These are phyloP conservation scores for Mallotus japonicus DNA, from an alignment of 441 rosid species.

Conservation along the genomic window DNA sequence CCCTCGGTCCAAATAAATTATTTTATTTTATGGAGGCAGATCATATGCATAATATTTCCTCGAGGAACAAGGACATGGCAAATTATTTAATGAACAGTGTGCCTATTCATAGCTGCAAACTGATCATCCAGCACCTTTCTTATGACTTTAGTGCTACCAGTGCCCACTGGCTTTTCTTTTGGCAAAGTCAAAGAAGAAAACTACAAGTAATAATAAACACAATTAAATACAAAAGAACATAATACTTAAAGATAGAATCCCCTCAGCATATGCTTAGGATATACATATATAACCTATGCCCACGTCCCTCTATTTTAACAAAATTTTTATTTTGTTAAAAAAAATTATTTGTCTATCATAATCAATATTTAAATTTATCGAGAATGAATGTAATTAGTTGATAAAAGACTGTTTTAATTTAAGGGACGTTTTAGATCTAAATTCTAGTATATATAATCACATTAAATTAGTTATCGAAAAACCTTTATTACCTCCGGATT, in stretches of 20 bases:
- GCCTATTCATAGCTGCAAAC: not conserved
- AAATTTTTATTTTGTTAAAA: too few relatives aligned
- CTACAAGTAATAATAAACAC: not conserved
- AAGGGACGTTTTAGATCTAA: too few relatives aligned
- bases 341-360: too few relatives aligned
- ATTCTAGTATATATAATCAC: too few relatives aligned
- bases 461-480: too few relatives aligned
- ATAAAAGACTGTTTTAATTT: too few relatives aligned
- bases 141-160: not conserved
- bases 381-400: too few relatives aligned
- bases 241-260: not conserved
- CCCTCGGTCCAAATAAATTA: too few relatives aligned
- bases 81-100: not conserved
- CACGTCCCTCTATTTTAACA: not conserved
- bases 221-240: not conserved
- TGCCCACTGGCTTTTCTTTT: not conserved
- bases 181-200: not conserved
- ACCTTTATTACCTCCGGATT: too few relatives aligned
- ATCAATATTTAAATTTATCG: too few relatives aligned
- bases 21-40: too few relatives aligned
- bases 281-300: not conserved
- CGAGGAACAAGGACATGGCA: not conserved
- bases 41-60: too few relatives aligned
- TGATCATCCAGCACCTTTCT: not conserved
- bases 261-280: conserved; percentile 1